Evolutionary conservation across 176 grass and related monocot genomes (phyloP), one percentile per base, ranked within the genome.

Genomic region (Thinopyrum elongatum): DNA sequence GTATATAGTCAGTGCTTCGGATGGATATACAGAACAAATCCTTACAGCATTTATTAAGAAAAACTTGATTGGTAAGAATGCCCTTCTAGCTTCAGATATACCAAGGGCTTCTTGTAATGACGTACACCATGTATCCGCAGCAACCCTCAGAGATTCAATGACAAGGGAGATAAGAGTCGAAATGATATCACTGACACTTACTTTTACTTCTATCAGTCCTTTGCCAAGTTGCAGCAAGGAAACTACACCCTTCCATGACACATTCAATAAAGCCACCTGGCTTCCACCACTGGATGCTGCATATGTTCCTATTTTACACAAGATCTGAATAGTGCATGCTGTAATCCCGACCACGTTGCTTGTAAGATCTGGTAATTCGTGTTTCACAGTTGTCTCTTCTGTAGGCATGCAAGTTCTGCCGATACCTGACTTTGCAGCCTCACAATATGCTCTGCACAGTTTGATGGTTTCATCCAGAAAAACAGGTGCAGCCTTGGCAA

Each of bases 41-140:
- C 93, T 88, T 62, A 94, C 86, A 88, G 92, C 90, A 92, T 98
- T 98, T 78, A 95, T 95, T 68, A 98, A 72, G 90, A 92, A 98
- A 91, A 95, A 95, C 58, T 94, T 98, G 79, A 98, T 98, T 76
- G 93, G 96, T 84, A 98, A 86, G 82, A 95, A 91, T 65, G 91
- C 82, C 80, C 96, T 94, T 94, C 88, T 98, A 70, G 93, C 96
- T 85, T 94, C 96, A 89, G 93, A 42, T 29, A 36, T 79, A 84
- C 85, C 84, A 65, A 90, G 47, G 76, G 71, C 33, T 79, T 83
- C 82, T 79, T 80, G 63, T 79, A 83, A 72, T 3, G 70, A 29
- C 17, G 27, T 19, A 39, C 63, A 81, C 93, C 90, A 94, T 87
- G 65, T 77, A 81, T 95, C 83, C 27, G 86, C 59, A 72, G 90